phyloP scores from a whole-genome alignment of 805 yeast species.

The Barnettozyma populi region DNA sequence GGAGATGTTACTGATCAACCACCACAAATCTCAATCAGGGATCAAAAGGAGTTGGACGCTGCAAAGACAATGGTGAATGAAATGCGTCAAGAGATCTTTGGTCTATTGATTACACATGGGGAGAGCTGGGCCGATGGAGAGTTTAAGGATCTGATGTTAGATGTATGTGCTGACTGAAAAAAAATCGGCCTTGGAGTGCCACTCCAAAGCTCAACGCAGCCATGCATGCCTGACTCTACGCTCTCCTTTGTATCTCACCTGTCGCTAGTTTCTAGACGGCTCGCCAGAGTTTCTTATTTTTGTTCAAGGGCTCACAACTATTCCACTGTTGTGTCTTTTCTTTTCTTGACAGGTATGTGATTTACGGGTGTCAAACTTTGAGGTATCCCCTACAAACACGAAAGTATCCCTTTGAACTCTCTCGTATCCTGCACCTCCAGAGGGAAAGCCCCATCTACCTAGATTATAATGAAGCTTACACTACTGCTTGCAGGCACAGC shows the following conservation, averaged over 20 bases:
- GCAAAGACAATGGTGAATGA: neutral
- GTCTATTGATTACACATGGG: neutral
- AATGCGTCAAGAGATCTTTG: conserved; percentile 1
- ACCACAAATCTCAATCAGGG: neutral
- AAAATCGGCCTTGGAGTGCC: neutral
- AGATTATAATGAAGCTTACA: neutral
- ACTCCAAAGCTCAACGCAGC: neutral
- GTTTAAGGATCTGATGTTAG: neutral
- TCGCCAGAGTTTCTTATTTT: no score
- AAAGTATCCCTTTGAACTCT: no score
- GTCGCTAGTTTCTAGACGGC: no score
- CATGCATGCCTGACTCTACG: neutral
- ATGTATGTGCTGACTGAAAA: neutral
- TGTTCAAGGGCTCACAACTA: neutral
- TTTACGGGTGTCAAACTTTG: neutral
- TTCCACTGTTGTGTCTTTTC: neutral
- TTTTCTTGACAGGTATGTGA: neutral
- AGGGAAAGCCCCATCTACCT: neutral
- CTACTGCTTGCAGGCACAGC: neutral
- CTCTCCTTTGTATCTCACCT: neutral
- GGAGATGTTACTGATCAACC: conserved; percentile 7
- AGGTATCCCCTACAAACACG: no score
- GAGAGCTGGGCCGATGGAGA: neutral
- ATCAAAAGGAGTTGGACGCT: neutral
- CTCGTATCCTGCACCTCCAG: neutral